Percentiles rank a stretch among this genome's conserved stretches.
phyloP scores from a whole-genome alignment of 441 rosid genomes.

The Erodium texanum region DNA sequence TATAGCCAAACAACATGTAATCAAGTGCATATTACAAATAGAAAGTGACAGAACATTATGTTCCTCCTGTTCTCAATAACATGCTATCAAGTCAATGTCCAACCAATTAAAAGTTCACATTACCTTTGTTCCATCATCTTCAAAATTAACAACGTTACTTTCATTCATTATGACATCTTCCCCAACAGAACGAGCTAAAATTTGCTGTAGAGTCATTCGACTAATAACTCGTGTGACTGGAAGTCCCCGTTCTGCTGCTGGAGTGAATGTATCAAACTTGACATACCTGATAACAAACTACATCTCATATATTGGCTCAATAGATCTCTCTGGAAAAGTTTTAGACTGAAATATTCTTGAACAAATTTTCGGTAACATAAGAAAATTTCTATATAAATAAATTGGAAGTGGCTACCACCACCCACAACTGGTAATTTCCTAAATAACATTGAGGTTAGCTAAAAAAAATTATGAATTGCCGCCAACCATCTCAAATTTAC shows the following conservation, averaged over 20 bases:
- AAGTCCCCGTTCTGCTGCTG: conserved; percentile 76
- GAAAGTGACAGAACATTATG: conserved; percentile 4
- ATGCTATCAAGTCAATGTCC: not conserved
- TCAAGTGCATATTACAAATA: conserved; percentile 9
- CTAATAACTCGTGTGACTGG: conserved; percentile 88
- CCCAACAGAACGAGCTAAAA: conserved; percentile 69
- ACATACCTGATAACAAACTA: conserved; percentile 49
- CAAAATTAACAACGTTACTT: conserved; percentile 73
- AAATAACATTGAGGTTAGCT: no score
- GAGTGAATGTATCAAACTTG: conserved; percentile 92
- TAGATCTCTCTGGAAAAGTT: not conserved
- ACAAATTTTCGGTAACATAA: no score
- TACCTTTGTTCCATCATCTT: conserved; percentile 76
- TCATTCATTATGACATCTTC: conserved; percentile 63
- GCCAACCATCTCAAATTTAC: no score
- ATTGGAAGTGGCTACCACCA: no score
- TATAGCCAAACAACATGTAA: conserved; percentile 1
- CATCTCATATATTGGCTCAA: not conserved
- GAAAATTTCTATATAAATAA: no score
- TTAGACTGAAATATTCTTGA: not conserved
- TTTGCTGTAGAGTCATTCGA: conserved; percentile 79
- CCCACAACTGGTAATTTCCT: no score
- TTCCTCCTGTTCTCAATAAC: not conserved
- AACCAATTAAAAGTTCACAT: conserved; percentile 10
- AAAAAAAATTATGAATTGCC: no score